Conservation (phyloP, 768 basidiomycete genomes). For the Boletus subparvulus region DNA sequence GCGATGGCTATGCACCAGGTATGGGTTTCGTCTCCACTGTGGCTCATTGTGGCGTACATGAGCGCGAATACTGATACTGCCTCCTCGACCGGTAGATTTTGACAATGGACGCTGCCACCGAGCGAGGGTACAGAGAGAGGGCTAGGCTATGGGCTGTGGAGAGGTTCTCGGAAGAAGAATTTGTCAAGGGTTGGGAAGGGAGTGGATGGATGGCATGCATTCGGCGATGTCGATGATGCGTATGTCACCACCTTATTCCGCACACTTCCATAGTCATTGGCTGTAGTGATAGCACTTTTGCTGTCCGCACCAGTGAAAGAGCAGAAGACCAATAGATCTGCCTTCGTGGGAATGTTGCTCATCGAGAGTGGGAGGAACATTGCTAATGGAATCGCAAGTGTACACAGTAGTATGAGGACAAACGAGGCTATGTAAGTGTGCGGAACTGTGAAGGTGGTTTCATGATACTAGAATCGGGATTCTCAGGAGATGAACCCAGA, state of each 20-base stretch:
- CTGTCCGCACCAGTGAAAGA: too few relatives aligned
- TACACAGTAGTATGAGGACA: too few relatives aligned
- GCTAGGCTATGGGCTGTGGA: slow-evolving; percentile 71
- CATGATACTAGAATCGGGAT: too few relatives aligned
- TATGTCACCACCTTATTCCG: background rate
- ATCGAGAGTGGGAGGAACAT: too few relatives aligned
- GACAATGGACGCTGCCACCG: slow-evolving; percentile 51
- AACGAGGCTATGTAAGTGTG: too few relatives aligned
- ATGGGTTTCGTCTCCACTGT: background rate
- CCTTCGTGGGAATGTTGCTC: too few relatives aligned
- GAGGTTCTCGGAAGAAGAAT: slow-evolving; percentile 74
- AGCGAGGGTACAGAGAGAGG: slow-evolving; percentile 60
- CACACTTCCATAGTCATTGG: too few relatives aligned
- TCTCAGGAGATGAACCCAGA: too few relatives aligned
- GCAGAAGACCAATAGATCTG: too few relatives aligned
- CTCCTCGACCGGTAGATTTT: slow-evolving; percentile 34
- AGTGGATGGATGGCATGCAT: slow-evolving; percentile 54
- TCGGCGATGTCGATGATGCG: slow-evolving; percentile 4
- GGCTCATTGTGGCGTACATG: slow-evolving; percentile 1
- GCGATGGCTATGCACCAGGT: slow-evolving; percentile 64
- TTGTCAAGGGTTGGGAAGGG: slow-evolving; percentile 71
- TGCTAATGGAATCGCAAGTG: too few relatives aligned
- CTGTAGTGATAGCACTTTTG: too few relatives aligned
- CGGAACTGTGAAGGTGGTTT: too few relatives aligned
- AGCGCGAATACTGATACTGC: slow-evolving; percentile 10